These are phyloP conservation scores for Pueraria montana DNA, from an alignment of 306 rosid species.

Conservation along the genomic window DNA sequence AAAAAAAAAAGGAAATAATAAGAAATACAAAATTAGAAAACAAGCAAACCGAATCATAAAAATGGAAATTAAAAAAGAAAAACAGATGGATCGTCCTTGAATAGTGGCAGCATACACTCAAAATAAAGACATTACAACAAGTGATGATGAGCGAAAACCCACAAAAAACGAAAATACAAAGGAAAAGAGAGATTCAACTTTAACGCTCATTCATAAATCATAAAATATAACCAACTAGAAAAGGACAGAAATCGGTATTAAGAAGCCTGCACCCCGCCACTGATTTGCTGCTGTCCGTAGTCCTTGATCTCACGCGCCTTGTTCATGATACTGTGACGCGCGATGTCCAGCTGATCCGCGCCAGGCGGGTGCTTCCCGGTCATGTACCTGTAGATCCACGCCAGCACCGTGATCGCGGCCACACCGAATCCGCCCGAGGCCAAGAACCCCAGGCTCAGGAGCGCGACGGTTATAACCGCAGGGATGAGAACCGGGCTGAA, in stretches of 20 bases:
- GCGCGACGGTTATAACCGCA: slow-evolving; percentile 52
- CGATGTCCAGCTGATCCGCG: slow-evolving; percentile 62
- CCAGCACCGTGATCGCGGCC: slow-evolving; percentile 70
- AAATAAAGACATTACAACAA: not conserved
- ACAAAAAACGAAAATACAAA: not conserved
- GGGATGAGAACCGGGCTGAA: slow-evolving; percentile 92
- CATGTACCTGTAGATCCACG: slow-evolving; percentile 76
- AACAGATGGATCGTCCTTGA: not conserved
- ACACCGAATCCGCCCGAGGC: slow-evolving; percentile 77
- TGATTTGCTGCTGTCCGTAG: slow-evolving; percentile 66
- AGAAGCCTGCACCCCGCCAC: slow-evolving; percentile 52
- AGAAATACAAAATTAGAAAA: too few species aligned
- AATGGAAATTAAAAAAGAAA: not conserved
- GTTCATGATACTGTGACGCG: slow-evolving; percentile 58
- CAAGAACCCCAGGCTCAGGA: slow-evolving; percentile 69
- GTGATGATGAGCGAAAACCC: not conserved
- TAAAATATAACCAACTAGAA: not conserved
- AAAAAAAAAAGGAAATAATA: too few species aligned
- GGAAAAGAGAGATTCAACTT: not conserved
- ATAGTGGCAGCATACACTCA: not conserved
- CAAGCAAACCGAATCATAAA: too few species aligned
- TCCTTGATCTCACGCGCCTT: slow-evolving; percentile 87
- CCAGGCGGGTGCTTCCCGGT: slow-evolving; percentile 66
- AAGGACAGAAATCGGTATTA: not conserved
- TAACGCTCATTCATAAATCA: not conserved